A percentile compares a stretch with the other conserved stretches of the same genome.
Evolutionary conservation across 2,329 filamentous ascomycete species (phyloP).

Genomic region (Sporothrix euskadiensis): DNA sequence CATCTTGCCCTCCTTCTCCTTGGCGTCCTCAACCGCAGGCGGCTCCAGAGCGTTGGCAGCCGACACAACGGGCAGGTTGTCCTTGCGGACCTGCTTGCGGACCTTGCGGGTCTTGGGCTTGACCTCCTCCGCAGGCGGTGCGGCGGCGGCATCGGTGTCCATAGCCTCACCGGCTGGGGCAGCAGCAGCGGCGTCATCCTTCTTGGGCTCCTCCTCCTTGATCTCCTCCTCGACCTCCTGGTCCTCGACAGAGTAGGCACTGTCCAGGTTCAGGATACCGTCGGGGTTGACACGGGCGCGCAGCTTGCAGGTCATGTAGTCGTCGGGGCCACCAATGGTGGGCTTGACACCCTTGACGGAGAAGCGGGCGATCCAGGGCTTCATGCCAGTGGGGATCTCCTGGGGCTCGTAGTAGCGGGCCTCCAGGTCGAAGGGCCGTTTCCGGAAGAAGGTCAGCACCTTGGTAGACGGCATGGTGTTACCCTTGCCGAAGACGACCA

Average conservation of each 20-base stretch:
- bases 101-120: slow-evolving; percentile 87
- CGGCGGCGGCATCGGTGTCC: slow-evolving; percentile 68
- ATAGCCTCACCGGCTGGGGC: slow-evolving; percentile 55
- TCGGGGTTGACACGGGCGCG: slow-evolving; percentile 97
- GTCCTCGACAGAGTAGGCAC: slow-evolving; percentile 96
- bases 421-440: slow-evolving; percentile 95
- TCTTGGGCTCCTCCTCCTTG: slow-evolving; percentile 42
- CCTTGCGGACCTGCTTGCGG: slow-evolving; percentile 99
- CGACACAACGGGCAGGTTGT: slow-evolving; percentile 83
- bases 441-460: slow-evolving; percentile 98
- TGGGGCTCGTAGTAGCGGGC: slow-evolving; percentile 90
- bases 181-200: slow-evolving; percentile 34
- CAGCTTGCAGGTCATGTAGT: slow-evolving; percentile 99
- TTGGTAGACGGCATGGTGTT: slow-evolving; percentile 98
- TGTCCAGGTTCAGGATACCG: slow-evolving; percentile 94
- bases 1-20: slow-evolving; percentile 87
- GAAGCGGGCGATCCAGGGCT: slow-evolving; percentile 96
- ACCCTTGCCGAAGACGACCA: slow-evolving; percentile 96
- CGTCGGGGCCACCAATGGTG: slow-evolving; percentile 71
- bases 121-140: slow-evolving; percentile 54
- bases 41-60: slow-evolving; percentile 80
- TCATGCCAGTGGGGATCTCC: slow-evolving; percentile 80
- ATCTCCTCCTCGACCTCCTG: slow-evolving; percentile 82
- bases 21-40: slow-evolving; percentile 62
- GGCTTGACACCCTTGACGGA: slow-evolving; percentile 97